Base-by-base conservation (phyloP, 129 eudicot genomes). In the Flaveria trinervia region DNA sequence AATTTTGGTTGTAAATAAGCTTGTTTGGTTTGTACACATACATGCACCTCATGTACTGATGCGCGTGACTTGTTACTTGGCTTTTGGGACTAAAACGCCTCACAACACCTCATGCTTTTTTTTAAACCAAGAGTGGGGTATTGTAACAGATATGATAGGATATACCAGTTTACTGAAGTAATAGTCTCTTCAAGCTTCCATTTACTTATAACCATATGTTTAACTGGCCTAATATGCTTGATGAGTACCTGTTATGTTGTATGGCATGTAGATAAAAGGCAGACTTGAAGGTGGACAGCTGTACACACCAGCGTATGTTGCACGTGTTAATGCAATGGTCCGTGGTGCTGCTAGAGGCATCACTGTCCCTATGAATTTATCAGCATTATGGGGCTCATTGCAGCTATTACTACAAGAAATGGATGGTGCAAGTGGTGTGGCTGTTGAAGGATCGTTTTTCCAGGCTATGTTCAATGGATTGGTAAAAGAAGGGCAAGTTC, bases 211-310 rank as follows among this genome's bases (percentile, higher is more conserved):
- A 0, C 41, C 7, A 36, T 36, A 36, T 36, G 41, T 36, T 36
- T 36, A 36, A 36, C 41, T 36, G 41, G 41, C 5, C n/a, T 23
- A 60, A 28, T 55, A 78, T 0, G 28, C 11, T 7, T 71, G 41
- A 49, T 57, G 28, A 71, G 66, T 54, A 62, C 28, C 16, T 57
- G 22, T 64, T 22, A 69, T 77, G 30, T 44, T 72, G 15, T 60
- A 48, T 69, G 18, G n/a, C 62, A 45, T 81, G 78, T 77, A 95
- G 99, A 85, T 95, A 43, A 88, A 95, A 87, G 99, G 97, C 41
- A 89, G 97, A 80, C 94, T 95, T 80, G 99, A 95, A 89, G 97
- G 97, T 65, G 99, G 99, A 72, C 99, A 91, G 57, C 62, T 95
- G 78, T 95, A 95, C 75, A 95, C 99, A 20, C 99, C 99, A 8